These are phyloP conservation scores for Thraustotheca clavata DNA, from an alignment of 352 stramenopile species.

Conservation along the genomic window DNA sequence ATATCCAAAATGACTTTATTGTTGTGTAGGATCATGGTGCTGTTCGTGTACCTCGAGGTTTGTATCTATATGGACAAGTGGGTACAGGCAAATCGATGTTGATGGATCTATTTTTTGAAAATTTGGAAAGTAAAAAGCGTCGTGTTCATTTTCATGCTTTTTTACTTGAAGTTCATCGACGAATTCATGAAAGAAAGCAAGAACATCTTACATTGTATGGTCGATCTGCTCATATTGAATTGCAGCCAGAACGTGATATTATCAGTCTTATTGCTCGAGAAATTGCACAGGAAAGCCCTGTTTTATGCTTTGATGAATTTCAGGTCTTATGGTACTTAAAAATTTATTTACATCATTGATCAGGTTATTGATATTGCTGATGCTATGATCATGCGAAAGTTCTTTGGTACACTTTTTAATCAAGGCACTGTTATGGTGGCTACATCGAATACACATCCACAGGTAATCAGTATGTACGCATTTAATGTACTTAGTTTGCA, in stretches of 20 bases:
- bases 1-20: background rate
- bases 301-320: conserved; percentile 98
- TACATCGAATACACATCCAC: conserved; percentile 89
- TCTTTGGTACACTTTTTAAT: conserved; percentile 89
- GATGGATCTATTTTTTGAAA: conserved; percentile 92
- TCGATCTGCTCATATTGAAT: conserved; percentile 81
- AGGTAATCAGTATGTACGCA: conserved; percentile 25
- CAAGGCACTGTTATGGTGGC: conserved; percentile 90
- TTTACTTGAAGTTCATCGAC: conserved; percentile 92
- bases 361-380: conserved; percentile 94
- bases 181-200: conserved; percentile 88
- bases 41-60: conserved; percentile 64
- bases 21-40: conserved; percentile 1
- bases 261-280: conserved; percentile 74
- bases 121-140: conserved; percentile 62
- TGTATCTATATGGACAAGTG: conserved; percentile 94
- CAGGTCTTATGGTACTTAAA: conserved; percentile 56
- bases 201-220: conserved; percentile 66
- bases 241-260: conserved; percentile 55
- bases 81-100: conserved; percentile 96
- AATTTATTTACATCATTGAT: conserved; percentile 30
- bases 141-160: conserved; percentile 97
- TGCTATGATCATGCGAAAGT: conserved; percentile 93
- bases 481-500: background rate
- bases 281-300: conserved; percentile 76